Base-by-base conservation (phyloP, 139 green algal species). In the Micractinium conductrix region DNA sequence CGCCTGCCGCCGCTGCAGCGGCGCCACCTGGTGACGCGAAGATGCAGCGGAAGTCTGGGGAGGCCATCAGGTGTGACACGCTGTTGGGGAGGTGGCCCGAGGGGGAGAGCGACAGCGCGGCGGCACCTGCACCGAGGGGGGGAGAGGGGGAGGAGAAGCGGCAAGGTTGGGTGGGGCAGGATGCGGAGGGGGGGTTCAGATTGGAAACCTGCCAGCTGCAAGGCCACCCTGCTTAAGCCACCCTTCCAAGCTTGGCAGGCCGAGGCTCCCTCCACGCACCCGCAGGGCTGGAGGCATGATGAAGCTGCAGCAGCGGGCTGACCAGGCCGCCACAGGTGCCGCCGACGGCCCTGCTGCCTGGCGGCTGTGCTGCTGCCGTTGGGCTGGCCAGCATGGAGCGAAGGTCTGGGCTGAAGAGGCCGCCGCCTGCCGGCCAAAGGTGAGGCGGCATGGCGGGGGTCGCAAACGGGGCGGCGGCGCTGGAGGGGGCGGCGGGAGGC, bases 41-140 rank as follows among this genome's bases (percentile, higher is more conserved):
- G 62, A n/a, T 74, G 62, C 62, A 74, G 62, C 43, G 30, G 21
- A 83, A 83, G 42, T 62, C 42, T 75, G 78, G 78, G 44, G 78
- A 74, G 14, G 60, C 60, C 43, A 83, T 42, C 62, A 83, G 62
- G 78, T 16, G 72, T 28, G 10, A 44, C 6, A 83, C 33, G 78
- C 65, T 43, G 78, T 42, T 12, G 5, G 78, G 78, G 19, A 83
- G 78, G 62, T 22, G 40, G 40, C 19, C n/a, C 2, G 78, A 63
- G 6, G 78, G 78, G 17, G 78, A 83, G 60, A 82, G 40, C 28
- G 45, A 17, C 17, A 82, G 28, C 2, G 16, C 9, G 42, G 50
- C n/a, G 30, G 26, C 65, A 16, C 62, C 78, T 83, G 79, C 63
- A 38, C 17, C 16, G 9, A 9, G 17, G 68, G 37, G 35, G 8